These are phyloP conservation scores for Epichloe hybrida DNA, from an alignment of 2,329 filamentous ascomycete species.

Conservation along the genomic window DNA sequence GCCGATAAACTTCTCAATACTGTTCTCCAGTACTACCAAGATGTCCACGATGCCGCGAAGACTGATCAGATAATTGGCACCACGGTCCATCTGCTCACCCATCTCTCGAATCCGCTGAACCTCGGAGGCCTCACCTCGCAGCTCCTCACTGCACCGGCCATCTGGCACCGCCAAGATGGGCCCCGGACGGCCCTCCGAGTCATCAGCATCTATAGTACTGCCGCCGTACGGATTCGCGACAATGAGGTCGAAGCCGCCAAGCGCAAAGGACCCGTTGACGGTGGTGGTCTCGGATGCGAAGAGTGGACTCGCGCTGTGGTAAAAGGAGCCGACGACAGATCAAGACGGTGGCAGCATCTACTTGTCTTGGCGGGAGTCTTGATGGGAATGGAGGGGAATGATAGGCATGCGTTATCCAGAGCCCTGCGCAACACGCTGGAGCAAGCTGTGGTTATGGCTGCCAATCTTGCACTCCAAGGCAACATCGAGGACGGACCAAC, in stretches of 20 bases:
- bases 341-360: slow-evolving; percentile 67
- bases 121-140: slow-evolving; percentile 60
- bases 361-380: slow-evolving; percentile 69
- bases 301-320: slow-evolving; percentile 44
- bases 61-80: slow-evolving; percentile 49
- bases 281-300: slow-evolving; percentile 33
- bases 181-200: slow-evolving; percentile 50
- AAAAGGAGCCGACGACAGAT: slow-evolving; percentile 43
- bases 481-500: slow-evolving; percentile 25
- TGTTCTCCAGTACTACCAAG: slow-evolving; percentile 47
- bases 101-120: slow-evolving; percentile 62
- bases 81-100: slow-evolving; percentile 52
- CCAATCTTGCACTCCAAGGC: slow-evolving; percentile 58
- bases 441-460: slow-evolving; percentile 57
- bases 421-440: slow-evolving; percentile 56
- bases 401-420: slow-evolving; percentile 48
- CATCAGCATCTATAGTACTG: slow-evolving; percentile 59
- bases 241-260: slow-evolving; percentile 28
- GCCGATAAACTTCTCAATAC: slow-evolving; percentile 53
- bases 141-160: slow-evolving; percentile 54
- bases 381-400: slow-evolving; percentile 57
- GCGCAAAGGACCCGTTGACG: slow-evolving; percentile 18
- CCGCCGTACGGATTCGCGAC: slow-evolving; percentile 40
- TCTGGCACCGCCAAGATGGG: slow-evolving; percentile 51
- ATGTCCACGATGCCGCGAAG: slow-evolving; percentile 34